These are phyloP conservation scores for Naegleria fowleri DNA, from an alignment of 208 protist genomes.

Conservation along the genomic window DNA sequence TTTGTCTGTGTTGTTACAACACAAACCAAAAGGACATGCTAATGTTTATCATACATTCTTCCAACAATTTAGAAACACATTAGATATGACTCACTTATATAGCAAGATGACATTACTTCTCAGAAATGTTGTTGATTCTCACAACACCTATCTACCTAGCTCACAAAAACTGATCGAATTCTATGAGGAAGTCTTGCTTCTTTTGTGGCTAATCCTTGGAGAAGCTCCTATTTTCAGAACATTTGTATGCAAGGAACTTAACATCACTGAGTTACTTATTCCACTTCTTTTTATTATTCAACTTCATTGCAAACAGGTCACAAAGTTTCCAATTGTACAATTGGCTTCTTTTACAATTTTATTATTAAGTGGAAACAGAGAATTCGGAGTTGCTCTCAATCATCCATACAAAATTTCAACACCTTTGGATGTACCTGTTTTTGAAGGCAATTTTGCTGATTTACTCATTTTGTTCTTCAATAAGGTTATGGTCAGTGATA, in stretches of 20 bases:
- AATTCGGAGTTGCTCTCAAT: conserved; percentile 28
- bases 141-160: conserved; percentile 21
- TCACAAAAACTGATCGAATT: conserved; percentile 18
- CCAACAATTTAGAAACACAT: not conserved
- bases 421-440: not conserved
- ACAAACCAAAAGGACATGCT: not conserved
- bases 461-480: not conserved
- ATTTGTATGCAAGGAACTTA: not conserved
- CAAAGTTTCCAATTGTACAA: conserved; percentile 23
- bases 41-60: not conserved
- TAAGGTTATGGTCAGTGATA: not conserved
- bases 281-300: conserved; percentile 26
- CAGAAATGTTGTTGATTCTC: not conserved
- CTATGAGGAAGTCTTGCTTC: conserved; percentile 4
- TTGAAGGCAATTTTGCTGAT: conserved; percentile 13
- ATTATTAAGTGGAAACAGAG: not conserved
- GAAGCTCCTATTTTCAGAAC: not conserved
- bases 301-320: not conserved
- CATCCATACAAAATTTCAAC: not conserved
- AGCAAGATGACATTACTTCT: not conserved
- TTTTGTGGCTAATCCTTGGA: not conserved
- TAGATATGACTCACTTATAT: conserved; percentile 6
- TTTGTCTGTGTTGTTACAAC: not conserved
- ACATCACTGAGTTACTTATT: not conserved
- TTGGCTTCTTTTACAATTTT: not conserved